Conservation (phyloP, 495 filamentous ascomycete species). For the Cercophora samala region DNA sequence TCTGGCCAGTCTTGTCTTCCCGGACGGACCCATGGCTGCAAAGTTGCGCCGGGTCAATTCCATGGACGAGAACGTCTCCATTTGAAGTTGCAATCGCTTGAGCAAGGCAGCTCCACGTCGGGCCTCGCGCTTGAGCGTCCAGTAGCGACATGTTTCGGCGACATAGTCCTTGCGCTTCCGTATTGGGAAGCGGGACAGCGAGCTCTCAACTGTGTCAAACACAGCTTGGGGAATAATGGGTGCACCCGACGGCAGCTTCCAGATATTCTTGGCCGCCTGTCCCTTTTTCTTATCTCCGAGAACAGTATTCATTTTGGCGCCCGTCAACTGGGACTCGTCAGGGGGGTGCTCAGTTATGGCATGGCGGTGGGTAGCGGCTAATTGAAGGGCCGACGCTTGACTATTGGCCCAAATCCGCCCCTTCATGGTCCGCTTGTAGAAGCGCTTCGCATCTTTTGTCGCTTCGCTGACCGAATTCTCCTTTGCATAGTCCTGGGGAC, state of each 20-base stretch:
- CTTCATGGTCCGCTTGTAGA: conserved; percentile 82
- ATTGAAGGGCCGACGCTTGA: conserved; percentile 76
- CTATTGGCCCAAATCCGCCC: conserved; percentile 86
- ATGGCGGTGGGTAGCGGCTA: conserved; percentile 62
- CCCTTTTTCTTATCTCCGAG: conserved; percentile 72
- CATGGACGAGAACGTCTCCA: conserved; percentile 93
- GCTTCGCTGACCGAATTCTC: conserved; percentile 68
- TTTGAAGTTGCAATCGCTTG: conserved; percentile 87
- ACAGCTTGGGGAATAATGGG: conserved; percentile 88
- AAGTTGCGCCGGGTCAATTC: conserved; percentile 94
- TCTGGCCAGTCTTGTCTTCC: conserved; percentile 69
- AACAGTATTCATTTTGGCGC: conserved; percentile 53
- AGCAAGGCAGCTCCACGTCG: conserved; percentile 85
- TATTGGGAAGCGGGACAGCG: conserved; percentile 74
- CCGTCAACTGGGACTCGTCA: conserved; percentile 54
- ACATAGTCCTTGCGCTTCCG: conserved; percentile 87
- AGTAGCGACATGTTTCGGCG: conserved; percentile 90
- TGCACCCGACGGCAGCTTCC: conserved; percentile 93
- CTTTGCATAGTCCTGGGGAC: conserved; percentile 80
- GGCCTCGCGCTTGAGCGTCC: conserved; percentile 94
- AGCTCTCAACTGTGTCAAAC: conserved; percentile 72
- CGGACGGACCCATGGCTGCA: conserved; percentile 81
- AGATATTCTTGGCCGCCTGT: conserved; percentile 65
- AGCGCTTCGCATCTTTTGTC: conserved; percentile 57
- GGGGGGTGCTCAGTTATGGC: conserved; percentile 57